A percentile compares a stretch with the other conserved stretches of the same genome.
phyloP scores from a whole-genome alignment of 495 filamentous ascomycete species.

The Terfezia boudieri region DNA sequence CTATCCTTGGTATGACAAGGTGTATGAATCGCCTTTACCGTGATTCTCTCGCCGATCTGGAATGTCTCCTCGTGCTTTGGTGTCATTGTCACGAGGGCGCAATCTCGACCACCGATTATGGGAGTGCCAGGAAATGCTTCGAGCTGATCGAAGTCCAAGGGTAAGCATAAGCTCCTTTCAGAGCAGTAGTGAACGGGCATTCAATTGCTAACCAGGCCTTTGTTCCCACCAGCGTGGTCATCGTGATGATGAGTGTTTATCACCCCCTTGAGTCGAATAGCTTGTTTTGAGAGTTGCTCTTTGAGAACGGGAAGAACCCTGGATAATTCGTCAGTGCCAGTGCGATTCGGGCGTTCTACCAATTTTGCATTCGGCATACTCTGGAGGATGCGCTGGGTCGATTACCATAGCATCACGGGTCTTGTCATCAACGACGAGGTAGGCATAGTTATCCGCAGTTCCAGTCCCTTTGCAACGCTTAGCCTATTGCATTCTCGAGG shows the following conservation, averaged over 20 bases:
- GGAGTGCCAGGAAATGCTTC: conserved; percentile 40
- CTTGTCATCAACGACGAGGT: conserved; percentile 77
- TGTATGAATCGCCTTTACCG: conserved; percentile 74
- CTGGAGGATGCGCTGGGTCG: conserved; percentile 77
- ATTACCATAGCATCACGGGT: conserved; percentile 84
- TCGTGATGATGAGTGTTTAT: conserved; percentile 88
- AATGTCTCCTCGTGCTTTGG: conserved; percentile 55
- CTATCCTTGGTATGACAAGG: conserved; percentile 97
- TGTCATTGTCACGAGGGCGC: conserved; percentile 51
- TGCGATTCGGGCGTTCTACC: no score
- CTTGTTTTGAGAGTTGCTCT: conserved; percentile 41
- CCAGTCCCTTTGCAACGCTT: conserved; percentile 46
- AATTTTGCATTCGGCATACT: conserved; percentile 32
- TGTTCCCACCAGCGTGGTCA: conserved; percentile 88
- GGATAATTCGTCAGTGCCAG: background rate
- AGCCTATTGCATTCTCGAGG: conserved; percentile 1
- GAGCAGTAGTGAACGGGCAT: no score
- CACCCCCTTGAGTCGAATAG: conserved; percentile 68
- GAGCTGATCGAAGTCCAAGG: conserved; percentile 30
- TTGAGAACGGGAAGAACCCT: conserved; percentile 69
- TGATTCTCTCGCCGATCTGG: conserved; percentile 59
- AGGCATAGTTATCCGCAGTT: conserved; percentile 84
- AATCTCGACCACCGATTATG: conserved; percentile 75
- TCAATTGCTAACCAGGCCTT: conserved; percentile 10
- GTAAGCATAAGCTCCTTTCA: background rate